Base-by-base conservation (phyloP, 257 asterid genomes). In the Handroanthus guayacan region DNA sequence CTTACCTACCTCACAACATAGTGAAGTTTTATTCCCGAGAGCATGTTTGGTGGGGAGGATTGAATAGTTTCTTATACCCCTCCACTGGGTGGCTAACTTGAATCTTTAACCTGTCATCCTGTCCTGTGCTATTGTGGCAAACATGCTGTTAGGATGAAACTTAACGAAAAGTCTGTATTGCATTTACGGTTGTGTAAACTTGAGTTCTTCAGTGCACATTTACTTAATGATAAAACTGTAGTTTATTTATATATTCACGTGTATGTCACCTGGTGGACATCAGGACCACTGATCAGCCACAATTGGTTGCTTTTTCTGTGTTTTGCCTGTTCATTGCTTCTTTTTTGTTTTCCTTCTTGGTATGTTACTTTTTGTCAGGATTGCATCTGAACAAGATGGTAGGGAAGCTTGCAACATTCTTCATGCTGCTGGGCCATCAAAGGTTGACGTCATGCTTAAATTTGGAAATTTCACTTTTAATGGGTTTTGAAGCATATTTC, bases 361-460 rank as follows among this genome's bases (percentile, higher is more conserved):
- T 78, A 54, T 55, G 38, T 31, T 51, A 9, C 76, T 14, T 43
- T 78, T 61, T 80, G 20, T 75, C 86, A 95, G 98, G 85, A 95
- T 95, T 75, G 82, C 64, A 65, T 85, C 97, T 68, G 98, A 95
- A 86, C 86, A 91, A 84, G 96, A 95, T 80, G 99, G 99, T 71
- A 86, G 95, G 85, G 89, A 93, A 76, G 99, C 97, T 72, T 95
- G 99, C 90, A 88, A 86, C 84, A 79, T 84, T 74, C 93, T 95
- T 81, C 99, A 93, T 84, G 90, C 95, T 81, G 96, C 97, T 79
- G 99, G 99, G 58, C 99, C 99, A 52, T 86, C 96, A 75, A 95
- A 95, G 97, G 99, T 93, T 82, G 73, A 62, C 38, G 52, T 25
- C 31, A 18, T 83, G 73, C 83, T 78, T 77, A 64, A 72, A 67